Evolutionary conservation across 352 stramenopile species (phyloP), one percentile per base, ranked within the genome.

Genomic region (Salisapilia sapeloensis): DNA sequence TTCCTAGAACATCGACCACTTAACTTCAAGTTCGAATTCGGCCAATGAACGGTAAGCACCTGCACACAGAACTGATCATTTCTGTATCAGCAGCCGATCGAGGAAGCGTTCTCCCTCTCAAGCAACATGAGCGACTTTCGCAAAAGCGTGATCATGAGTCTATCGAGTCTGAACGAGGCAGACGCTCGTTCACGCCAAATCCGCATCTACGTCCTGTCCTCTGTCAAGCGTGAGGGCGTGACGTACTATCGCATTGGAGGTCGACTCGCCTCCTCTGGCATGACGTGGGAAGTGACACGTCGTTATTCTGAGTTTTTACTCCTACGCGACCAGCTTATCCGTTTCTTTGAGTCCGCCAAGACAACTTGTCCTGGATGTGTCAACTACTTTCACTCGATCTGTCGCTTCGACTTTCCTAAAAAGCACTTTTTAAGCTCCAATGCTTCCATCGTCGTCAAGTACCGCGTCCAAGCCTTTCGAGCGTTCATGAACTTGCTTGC

Each of bases 261-360:
- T 0, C 64, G 71, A 9, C 82, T 86, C 44, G 53, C 50, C 8
- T 48, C 58, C 2, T 81, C 44, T 15, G 56, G 58, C 2, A 66
- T 82, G 46, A 77, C 64, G 33, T 86, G 71, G 71, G 64, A 86
- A 33, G 62, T 86, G n/a, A 59, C 75, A 36, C 67, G 70, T 15
- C 64, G 71, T 6, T 90, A 90, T 59, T 90, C 75, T 32, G 71
- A 86, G 47, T 90, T 90, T 44, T 51, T 85, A 15, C 48, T 56
- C 33, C 61, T 90, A 21, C 71, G 71, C 23, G 52, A 74, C 27
- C 60, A 74, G 38, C 52, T 90, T 8, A 51, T 84, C 53, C 82
- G 79, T 52, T 90, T 78, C 50, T 60, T 87, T 29, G 60, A 64
- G 17, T 51, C 48, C 27, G 51, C 66, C 16, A 55, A 58, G 15